Base-by-base conservation (phyloP, 2,329 filamentous ascomycete genomes). In the Massarina eburnea region DNA sequence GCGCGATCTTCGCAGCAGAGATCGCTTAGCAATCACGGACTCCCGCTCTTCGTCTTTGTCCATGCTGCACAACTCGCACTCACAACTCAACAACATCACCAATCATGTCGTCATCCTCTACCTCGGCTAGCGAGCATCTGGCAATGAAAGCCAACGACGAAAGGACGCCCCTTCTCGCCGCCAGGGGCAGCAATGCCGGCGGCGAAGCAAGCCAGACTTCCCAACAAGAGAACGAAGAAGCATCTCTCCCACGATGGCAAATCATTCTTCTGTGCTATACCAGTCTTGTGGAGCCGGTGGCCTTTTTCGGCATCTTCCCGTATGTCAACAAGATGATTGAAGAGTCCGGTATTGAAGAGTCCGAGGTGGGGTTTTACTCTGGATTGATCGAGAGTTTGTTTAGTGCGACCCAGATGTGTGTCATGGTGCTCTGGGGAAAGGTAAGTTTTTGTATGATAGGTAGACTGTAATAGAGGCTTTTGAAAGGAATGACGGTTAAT, bases 301-400 rank as follows among this genome's bases (percentile, higher is more conserved):
- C 87, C n/a, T 92, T 89, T 73, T 92, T 91, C 73, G 83, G 79
- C 64, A 89, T 92, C 65, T 88, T 92, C 58, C 86, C 88, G 1
- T 92, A 88, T 70, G 80, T 94, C 68, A 89, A 84, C 59, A 76
- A 85, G 61, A 92, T 92, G 88, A 83, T 89, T 29, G 74, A 81
- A 66, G 75, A 80, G 45, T 85, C 84, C 8, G 60, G 75, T 9
- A 70, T 92, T 2, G 66, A 76, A 1, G 73, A 81, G 35, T 71
- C 78, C n/a, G 84, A 90, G 64, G 82, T 90, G 3, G 89, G 89
- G 2, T 92, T 91, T 72, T 92, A 90, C 73, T 82, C 78, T 46
- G 89, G 89, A 2, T 72, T 91, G 10, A 90, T 92, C 62, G 79
- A 82, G 59, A 80, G 77, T 0, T 71, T 90, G 22, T 92, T 91